Conservation (phyloP, 2,329 filamentous ascomycete species). For the Helminthosporium solani region DNA sequence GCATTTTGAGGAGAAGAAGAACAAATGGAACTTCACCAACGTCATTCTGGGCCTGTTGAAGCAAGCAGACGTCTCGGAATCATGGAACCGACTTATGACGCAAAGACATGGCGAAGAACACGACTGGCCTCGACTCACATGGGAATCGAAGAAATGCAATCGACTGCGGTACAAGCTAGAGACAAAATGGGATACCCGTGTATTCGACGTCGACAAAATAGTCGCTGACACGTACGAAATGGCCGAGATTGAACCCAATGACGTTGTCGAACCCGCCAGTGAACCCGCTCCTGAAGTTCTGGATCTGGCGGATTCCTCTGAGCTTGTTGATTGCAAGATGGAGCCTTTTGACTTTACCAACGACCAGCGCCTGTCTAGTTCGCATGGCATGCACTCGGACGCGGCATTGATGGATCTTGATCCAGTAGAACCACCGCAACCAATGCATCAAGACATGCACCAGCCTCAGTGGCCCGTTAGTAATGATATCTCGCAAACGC, state of each 20-base stretch:
- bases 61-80: constrained; percentile 61
- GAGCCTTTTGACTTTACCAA: constrained; percentile 33
- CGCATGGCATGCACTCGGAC: constrained; percentile 33
- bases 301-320: constrained; percentile 31
- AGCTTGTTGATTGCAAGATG: constrained; percentile 39
- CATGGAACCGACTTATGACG: constrained; percentile 60
- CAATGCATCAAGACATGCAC: constrained; percentile 31
- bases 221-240: constrained; percentile 61
- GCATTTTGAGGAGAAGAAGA: constrained; percentile 65
- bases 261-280: constrained; percentile 24
- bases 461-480: constrained; percentile 38
- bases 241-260: constrained; percentile 40
- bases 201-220: constrained; percentile 56
- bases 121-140: constrained; percentile 49
- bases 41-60: constrained; percentile 68
- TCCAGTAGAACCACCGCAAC: constrained; percentile 32
- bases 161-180: constrained; percentile 66
- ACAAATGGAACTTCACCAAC: constrained; percentile 68
- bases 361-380: constrained; percentile 31
- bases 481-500: constrained; percentile 32
- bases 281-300: constrained; percentile 24
- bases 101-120: constrained; percentile 57
- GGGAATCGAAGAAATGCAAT: constrained; percentile 65
- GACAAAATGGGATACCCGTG: constrained; percentile 60
- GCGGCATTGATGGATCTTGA: constrained; percentile 40